Conservation (phyloP, 2,329 filamentous ascomycete genomes). For the Sclerotinia sclerotiorum region DNA sequence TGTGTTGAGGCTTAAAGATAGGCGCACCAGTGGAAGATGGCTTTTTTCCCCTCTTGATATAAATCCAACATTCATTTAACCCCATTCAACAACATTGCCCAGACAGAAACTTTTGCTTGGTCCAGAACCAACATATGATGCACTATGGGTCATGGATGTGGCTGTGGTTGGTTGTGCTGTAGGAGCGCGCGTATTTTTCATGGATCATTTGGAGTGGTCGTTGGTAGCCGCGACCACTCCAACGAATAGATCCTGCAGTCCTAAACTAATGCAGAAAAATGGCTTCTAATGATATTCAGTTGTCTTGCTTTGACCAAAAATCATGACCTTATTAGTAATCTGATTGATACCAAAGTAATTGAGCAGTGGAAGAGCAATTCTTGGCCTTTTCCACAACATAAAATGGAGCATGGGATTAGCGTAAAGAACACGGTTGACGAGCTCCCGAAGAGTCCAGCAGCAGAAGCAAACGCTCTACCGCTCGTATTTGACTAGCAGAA, state of each 20-base stretch:
- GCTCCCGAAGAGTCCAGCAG: neutral
- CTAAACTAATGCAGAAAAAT: neutral
- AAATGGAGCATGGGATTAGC: neutral
- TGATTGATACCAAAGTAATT: neutral
- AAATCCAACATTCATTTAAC: neutral
- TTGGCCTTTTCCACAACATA: neutral
- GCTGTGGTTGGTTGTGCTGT: constrained; percentile 6
- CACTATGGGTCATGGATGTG: neutral
- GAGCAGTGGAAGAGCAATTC: neutral
- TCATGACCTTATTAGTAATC: neutral
- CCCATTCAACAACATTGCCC: neutral
- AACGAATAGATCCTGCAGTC: neutral
- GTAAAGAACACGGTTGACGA: neutral
- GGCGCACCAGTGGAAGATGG: neutral
- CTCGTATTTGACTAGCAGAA: too few species aligned
- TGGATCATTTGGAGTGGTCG: neutral
- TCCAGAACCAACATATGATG: neutral
- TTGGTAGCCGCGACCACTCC: neutral
- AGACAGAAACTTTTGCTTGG: neutral
- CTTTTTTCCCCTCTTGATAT: neutral
- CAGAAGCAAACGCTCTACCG: neutral
- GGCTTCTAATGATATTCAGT: neutral
- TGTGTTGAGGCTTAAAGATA: neutral
- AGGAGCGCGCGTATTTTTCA: constrained; percentile 2
- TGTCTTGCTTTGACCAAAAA: neutral